Evolutionary conservation across 768 basidiomycete species (phyloP).

Genomic region (Hemileccinum rubropunctum): DNA sequence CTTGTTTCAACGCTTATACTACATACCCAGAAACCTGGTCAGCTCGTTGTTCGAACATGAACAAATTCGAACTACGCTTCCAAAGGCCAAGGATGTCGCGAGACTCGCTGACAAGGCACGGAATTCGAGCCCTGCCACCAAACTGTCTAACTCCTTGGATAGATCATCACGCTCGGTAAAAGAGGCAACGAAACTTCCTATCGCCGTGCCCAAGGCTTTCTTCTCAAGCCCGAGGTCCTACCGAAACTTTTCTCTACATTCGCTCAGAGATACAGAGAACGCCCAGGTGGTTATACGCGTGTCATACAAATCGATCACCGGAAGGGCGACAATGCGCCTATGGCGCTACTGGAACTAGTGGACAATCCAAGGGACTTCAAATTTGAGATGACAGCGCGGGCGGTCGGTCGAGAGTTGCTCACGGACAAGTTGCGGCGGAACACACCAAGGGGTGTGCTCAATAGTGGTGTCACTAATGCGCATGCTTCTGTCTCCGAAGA

Average conservation of each 20-base stretch:
- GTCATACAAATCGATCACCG: slow-evolving; percentile 91
- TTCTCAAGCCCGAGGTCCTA: slow-evolving; percentile 67
- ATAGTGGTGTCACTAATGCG: slow-evolving; percentile 47
- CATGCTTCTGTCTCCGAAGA: slow-evolving; percentile 50
- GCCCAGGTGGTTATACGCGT: slow-evolving; percentile 94
- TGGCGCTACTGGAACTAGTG: slow-evolving; percentile 91
- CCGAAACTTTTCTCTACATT: slow-evolving; percentile 85
- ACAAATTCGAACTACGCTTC: slow-evolving; percentile 91
- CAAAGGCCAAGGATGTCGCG: slow-evolving; percentile 91
- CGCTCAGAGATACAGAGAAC: slow-evolving; percentile 71
- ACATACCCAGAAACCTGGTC: slow-evolving; percentile 73
- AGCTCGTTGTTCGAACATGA: slow-evolving; percentile 93
- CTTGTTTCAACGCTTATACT: slow-evolving; percentile 5
- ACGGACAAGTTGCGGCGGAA: slow-evolving; percentile 49
- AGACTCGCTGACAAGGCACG: slow-evolving; percentile 88
- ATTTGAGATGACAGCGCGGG: slow-evolving; percentile 84
- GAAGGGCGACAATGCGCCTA: slow-evolving; percentile 88
- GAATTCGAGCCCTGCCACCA: background rate
- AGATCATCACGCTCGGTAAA: slow-evolving; percentile 95
- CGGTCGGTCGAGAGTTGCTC: slow-evolving; percentile 81
- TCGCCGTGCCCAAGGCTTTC: slow-evolving; percentile 71
- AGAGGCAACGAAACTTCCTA: slow-evolving; percentile 70
- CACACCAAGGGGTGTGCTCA: slow-evolving; percentile 46
- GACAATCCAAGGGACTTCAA: slow-evolving; percentile 89
- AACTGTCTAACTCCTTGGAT: slow-evolving; percentile 4